A percentile compares a stretch with the other conserved stretches of the same genome.
These are phyloP conservation scores for Aspergillus texensis DNA, from an alignment of 2,329 filamentous ascomycete genomes.

Conservation along the genomic window DNA sequence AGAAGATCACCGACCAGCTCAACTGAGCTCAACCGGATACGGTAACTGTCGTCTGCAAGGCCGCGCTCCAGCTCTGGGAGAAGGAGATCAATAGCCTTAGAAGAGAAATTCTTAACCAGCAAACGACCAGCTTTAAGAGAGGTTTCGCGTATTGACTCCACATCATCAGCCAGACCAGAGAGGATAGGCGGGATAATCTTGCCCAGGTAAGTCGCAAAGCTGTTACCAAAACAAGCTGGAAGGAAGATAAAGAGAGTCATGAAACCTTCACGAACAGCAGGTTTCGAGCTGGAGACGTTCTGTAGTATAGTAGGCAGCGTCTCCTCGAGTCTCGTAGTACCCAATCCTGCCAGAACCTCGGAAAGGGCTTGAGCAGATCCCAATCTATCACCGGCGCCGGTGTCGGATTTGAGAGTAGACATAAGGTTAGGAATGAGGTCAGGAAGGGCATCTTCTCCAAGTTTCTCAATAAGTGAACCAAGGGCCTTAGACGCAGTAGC, in stretches of 20 bases:
- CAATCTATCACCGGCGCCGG: conserved; percentile 90
- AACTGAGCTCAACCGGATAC: conserved; percentile 96
- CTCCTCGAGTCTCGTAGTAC: conserved; percentile 89
- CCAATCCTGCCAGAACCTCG: conserved; percentile 92
- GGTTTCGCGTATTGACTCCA: conserved; percentile 97
- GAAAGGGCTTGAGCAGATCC: conserved; percentile 95
- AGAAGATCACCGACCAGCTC: conserved; percentile 95
- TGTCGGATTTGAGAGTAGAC: conserved; percentile 96
- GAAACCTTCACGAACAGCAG: conserved; percentile 93
- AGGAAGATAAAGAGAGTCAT: conserved; percentile 99
- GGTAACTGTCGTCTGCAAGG: conserved; percentile 94
- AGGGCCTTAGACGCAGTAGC: conserved; percentile 95
- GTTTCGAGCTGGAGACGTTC: conserved; percentile 88
- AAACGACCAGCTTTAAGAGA: conserved; percentile 89
- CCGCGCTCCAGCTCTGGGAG: conserved; percentile 94
- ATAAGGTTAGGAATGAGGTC: conserved; percentile 97
- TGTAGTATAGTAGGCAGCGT: conserved; percentile 94
- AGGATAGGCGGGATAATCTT: conserved; percentile 96
- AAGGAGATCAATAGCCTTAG: conserved; percentile 88
- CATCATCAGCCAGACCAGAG: conserved; percentile 88
- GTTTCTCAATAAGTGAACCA: conserved; percentile 95
- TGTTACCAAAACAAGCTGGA: conserved; percentile 98
- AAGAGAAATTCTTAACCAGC: conserved; percentile 97
- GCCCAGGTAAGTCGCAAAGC: conserved; percentile 92
- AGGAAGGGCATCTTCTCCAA: conserved; percentile 93